These are phyloP conservation scores for Phytopythium cucurbitacearum DNA, from an alignment of 352 stramenopile species.

Conservation along the genomic window DNA sequence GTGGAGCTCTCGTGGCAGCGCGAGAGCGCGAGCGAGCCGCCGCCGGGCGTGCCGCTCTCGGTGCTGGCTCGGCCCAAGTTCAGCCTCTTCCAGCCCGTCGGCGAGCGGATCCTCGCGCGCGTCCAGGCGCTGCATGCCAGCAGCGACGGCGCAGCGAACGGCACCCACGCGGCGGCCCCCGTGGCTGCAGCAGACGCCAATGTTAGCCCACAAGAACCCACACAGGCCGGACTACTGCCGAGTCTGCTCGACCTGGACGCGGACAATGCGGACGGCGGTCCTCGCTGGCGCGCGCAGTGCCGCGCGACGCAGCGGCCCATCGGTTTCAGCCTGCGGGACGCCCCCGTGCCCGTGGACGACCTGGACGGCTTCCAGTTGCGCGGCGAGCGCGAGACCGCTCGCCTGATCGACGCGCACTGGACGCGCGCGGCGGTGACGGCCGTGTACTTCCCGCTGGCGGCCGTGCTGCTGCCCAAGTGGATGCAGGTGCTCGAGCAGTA, in stretches of 20 bases:
- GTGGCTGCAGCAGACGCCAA: constrained; percentile 14
- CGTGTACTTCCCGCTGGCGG: constrained; percentile 95
- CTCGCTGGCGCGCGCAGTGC: constrained; percentile 53
- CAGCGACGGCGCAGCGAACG: constrained; percentile 9
- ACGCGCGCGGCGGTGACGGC: constrained; percentile 64
- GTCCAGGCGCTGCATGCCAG: constrained; percentile 39
- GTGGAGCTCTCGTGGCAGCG: constrained; percentile 84
- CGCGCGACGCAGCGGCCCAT: constrained; percentile 69
- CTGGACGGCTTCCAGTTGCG: constrained; percentile 67
- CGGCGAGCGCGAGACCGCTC: constrained; percentile 47
- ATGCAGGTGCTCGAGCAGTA: constrained; percentile 70
- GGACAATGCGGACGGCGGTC: constrained; percentile 6
- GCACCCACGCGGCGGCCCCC: constrained; percentile 10
- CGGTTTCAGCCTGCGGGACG: constrained; percentile 62
- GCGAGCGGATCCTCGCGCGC: constrained; percentile 59
- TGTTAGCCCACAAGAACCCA: constrained; percentile 2
- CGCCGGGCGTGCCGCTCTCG: constrained; percentile 28
- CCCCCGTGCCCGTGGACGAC: constrained; percentile 47
- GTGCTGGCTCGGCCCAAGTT: constrained; percentile 85
- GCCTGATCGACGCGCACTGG: constrained; percentile 66
- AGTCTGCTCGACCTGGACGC: constrained; percentile 54
- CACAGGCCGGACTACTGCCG: constrained; percentile 57
- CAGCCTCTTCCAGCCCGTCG: constrained; percentile 83
- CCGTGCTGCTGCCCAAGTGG: constrained; percentile 94
- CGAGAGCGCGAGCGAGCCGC: constrained; percentile 15